Conservation (phyloP, 805 yeast genomes). For the Candida michaelii region DNA sequence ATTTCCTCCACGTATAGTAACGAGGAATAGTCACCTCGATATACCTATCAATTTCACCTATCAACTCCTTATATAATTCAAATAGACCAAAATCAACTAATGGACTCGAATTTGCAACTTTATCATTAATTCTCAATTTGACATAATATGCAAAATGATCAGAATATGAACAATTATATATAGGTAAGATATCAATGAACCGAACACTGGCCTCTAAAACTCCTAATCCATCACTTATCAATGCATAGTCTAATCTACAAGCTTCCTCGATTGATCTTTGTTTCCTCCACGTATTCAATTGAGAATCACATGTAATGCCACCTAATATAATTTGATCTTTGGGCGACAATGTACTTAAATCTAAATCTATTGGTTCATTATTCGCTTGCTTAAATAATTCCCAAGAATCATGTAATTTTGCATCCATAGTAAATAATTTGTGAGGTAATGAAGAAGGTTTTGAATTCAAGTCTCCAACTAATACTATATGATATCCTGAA, state of each 20-base stretch:
- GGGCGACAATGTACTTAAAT: conserved; percentile 28
- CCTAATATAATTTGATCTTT: conserved; percentile 63
- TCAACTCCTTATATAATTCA: conserved; percentile 6
- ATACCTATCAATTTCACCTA: conserved; percentile 39
- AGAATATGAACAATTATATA: conserved; percentile 63
- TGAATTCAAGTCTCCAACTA: conserved; percentile 92
- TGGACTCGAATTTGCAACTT: conserved; percentile 3
- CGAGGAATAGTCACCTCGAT: conserved; percentile 46
- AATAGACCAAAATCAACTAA: conserved; percentile 7
- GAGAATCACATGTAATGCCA: conserved; percentile 90
- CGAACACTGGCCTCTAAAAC: conserved; percentile 67
- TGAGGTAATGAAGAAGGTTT: conserved; percentile 85
- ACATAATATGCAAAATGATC: conserved; percentile 85
- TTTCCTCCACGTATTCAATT: conserved; percentile 82
- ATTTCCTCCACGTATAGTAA: conserved; percentile 65
- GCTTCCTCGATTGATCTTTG: conserved; percentile 62
- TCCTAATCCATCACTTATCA: conserved; percentile 59
- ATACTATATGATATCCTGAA: conserved; percentile 81
- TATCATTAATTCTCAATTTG: conserved; percentile 23
- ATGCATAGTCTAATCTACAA: conserved; percentile 85
- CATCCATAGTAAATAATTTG: conserved; percentile 65
- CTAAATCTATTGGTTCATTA: conserved; percentile 7
- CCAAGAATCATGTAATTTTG: conserved; percentile 82
- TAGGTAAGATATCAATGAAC: conserved; percentile 68
- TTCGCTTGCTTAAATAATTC: conserved; percentile 46